Evolutionary conservation across 139 green algal species (phyloP), one percentile per base, ranked within the genome.

Genomic region (Raphidocelis subcapitata): DNA sequence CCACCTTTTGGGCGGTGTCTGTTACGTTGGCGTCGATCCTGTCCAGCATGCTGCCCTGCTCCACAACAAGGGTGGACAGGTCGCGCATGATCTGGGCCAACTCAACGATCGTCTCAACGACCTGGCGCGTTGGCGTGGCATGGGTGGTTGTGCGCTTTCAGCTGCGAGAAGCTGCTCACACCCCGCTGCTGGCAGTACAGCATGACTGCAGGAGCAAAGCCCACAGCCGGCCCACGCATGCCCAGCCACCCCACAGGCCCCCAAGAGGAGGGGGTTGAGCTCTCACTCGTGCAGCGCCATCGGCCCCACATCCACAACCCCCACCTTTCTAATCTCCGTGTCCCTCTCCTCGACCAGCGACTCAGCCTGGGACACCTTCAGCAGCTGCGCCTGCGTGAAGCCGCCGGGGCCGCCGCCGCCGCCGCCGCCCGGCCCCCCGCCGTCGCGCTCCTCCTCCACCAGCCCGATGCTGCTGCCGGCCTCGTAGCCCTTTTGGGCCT

Each of bases 21-120:
- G 59, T 52, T 44, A 90, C 79, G 67, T 86, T 90, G 51, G 63
- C 31, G 67, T 90, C 84, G 23, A 90, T 86, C 4, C 95, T 82
- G 78, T 99, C 95, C 65, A 99, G 80, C 46, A 99, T 90, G 32
- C 90, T 98, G 62, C 95, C 95, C 84, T 99, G 95, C 70, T 99
- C 95, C 57, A 99, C 97, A 21, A 99, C 95, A 31, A 99, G 81
- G 14, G 90, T 85, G 1, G 81, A 90, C 65, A 99, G 81, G 77
- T 99, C 95, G 56, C 92, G 88, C 95, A 99, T 99, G 82, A 99
- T 94, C 84, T 96, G 85, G 28, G 89, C 81, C 49, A 86, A 73
- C 63, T 86, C 76, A 28, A 65, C 73, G 31, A 91, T 91, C n/a
- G 83, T 85, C 47, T 88, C 79, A n/a, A 91, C 81, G n/a, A 83